A percentile compares a stretch with the other conserved stretches of the same genome.
Evolutionary conservation across 768 basidiomycete genomes (phyloP).

Genomic region (Lentinula raphanica): DNA sequence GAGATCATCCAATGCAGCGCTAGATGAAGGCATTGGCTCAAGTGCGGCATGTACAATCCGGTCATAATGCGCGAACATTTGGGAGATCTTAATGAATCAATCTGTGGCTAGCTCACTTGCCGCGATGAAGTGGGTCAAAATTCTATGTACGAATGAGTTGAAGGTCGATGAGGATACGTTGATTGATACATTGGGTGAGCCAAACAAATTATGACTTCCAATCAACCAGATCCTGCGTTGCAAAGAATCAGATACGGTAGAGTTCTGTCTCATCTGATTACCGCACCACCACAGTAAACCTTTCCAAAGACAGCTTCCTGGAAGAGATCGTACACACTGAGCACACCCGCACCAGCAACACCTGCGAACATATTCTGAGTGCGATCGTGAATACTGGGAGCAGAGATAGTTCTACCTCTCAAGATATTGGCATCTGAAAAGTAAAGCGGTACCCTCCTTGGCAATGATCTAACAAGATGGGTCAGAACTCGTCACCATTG

Average conservation of each 20-base stretch:
- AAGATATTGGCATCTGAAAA: constrained; percentile 34
- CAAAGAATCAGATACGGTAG: not conserved
- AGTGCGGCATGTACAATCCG: too few species aligned
- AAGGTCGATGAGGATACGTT: too few species aligned
- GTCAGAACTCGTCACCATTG: not conserved
- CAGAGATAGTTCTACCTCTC: not conserved
- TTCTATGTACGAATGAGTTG: too few species aligned
- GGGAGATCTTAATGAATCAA: too few species aligned
- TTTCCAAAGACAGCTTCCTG: constrained; percentile 53
- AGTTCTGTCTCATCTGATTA: not conserved
- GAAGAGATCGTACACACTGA: constrained; percentile 69
- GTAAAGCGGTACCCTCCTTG: constrained; percentile 92
- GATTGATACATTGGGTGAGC: too few species aligned
- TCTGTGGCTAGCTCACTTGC: too few species aligned
- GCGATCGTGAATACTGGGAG: too few species aligned
- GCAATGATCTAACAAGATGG: constrained; percentile 57
- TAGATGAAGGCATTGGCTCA: too few species aligned
- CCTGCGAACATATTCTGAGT: constrained; percentile 27
- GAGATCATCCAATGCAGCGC: too few species aligned
- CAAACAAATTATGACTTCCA: not conserved
- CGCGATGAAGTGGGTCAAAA: too few species aligned
- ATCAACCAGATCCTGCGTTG: constrained; percentile 5
- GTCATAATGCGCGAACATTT: too few species aligned
- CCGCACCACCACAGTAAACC: constrained; percentile 46
- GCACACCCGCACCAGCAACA: constrained; percentile 39